Evolutionary conservation across 148 eudicot species (phyloP).

Genomic region (Pharnaceum exiguum): DNA sequence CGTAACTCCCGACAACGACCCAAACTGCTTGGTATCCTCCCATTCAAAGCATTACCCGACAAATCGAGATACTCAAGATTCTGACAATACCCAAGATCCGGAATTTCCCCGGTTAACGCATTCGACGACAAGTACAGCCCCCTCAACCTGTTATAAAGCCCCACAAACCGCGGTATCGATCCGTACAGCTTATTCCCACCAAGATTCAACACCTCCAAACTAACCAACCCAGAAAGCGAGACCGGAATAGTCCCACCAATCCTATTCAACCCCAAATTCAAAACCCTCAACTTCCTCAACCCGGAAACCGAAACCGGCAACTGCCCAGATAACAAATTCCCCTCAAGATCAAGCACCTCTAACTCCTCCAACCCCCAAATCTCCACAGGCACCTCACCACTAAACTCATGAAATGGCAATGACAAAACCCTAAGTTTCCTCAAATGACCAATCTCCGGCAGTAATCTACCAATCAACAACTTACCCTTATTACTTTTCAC

Average conservation of each 20-base stretch:
- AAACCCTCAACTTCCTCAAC: constrained; percentile 43
- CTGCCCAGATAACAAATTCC: constrained; percentile 44
- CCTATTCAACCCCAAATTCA: constrained; percentile 44
- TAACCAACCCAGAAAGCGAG: constrained; percentile 25
- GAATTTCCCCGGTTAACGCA: constrained; percentile 33
- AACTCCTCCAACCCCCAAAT: constrained; percentile 53
- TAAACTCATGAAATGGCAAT: constrained; percentile 49
- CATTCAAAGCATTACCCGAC: constrained; percentile 43
- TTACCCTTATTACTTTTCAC: constrained; percentile 22
- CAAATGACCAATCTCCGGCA: constrained; percentile 34
- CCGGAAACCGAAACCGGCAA: constrained; percentile 31
- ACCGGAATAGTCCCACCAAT: constrained; percentile 29
- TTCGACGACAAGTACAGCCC: constrained; percentile 46
- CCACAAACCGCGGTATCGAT: constrained; percentile 28
- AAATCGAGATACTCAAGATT: constrained; percentile 48
- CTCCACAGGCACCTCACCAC: constrained; percentile 44
- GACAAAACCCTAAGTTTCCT: constrained; percentile 59
- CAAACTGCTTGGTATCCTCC: constrained; percentile 41
- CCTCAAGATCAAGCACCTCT: constrained; percentile 73
- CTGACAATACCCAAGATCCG: constrained; percentile 38
- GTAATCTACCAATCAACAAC: constrained; percentile 35
- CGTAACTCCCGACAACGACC: constrained; percentile 44
- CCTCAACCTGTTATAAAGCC: constrained; percentile 24
- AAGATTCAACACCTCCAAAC: constrained; percentile 37
- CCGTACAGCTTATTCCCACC: constrained; percentile 41